These are phyloP conservation scores for Shiraia sp. DNA, from an alignment of 2,329 filamentous ascomycete genomes.

Conservation along the genomic window DNA sequence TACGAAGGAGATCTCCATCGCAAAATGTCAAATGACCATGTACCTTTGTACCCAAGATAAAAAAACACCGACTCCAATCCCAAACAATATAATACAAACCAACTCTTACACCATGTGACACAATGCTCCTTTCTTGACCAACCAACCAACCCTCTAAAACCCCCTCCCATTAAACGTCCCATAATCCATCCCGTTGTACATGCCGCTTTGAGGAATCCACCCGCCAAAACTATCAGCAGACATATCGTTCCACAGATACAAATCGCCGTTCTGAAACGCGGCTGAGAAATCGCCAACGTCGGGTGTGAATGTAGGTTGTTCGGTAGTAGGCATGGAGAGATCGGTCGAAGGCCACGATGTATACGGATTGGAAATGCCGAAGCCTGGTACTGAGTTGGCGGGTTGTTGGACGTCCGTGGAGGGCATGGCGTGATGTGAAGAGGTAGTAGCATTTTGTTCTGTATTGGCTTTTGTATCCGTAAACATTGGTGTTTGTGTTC, in stretches of 20 bases:
- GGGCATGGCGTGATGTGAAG: background rate
- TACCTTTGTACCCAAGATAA: too few species aligned
- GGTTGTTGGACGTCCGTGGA: slow-evolving; percentile 1
- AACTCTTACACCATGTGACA: too few species aligned
- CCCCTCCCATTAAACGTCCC: slow-evolving; percentile 21
- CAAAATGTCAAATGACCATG: too few species aligned
- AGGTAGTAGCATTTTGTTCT: background rate
- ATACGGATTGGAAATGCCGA: slow-evolving; percentile 15
- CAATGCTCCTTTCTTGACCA: too few species aligned
- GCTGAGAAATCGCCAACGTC: slow-evolving; percentile 39
- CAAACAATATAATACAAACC: too few species aligned
- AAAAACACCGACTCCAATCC: too few species aligned
- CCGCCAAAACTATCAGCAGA: slow-evolving; percentile 36
- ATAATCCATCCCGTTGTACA: slow-evolving; percentile 33
- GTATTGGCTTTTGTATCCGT: slow-evolving; percentile 2
- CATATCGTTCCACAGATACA: slow-evolving; percentile 44
- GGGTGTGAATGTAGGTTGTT: slow-evolving; percentile 18
- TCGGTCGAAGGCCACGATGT: slow-evolving; percentile 12
- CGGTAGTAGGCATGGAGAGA: slow-evolving; percentile 1
- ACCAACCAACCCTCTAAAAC: too few species aligned
- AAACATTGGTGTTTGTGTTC: slow-evolving; percentile 10
- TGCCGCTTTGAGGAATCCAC: slow-evolving; percentile 32
- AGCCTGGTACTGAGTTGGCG: slow-evolving; percentile 7
- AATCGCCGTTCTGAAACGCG: slow-evolving; percentile 41
- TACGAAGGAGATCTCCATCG: too few species aligned